Conservation (phyloP, 1,139 yeast genomes). For the Nakaseomyces glabratus region DNA sequence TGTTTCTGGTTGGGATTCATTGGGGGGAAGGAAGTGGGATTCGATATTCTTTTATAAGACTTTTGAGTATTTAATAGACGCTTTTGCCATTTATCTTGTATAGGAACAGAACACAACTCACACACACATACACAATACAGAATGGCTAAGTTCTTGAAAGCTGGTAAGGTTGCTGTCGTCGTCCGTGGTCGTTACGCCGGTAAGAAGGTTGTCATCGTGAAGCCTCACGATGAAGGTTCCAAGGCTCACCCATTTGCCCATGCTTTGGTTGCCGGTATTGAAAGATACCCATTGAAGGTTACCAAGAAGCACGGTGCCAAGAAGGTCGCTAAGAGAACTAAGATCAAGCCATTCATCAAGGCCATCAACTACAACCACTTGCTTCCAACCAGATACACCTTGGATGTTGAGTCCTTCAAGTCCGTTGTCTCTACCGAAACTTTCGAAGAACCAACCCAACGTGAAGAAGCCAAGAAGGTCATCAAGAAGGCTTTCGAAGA, state of each 20-base stretch:
- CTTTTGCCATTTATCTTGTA: too few species aligned
- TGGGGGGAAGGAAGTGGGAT: too few species aligned
- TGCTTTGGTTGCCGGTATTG: constrained; percentile 99
- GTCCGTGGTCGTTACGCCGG: constrained; percentile 99
- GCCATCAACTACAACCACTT: constrained; percentile 99
- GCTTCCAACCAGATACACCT: constrained; percentile 99
- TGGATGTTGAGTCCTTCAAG: constrained; percentile 95
- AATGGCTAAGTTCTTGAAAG: constrained; percentile 97
- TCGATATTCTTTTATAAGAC: too few species aligned
- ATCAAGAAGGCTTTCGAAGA: constrained; percentile 99
- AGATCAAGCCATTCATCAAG: constrained; percentile 99
- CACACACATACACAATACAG: constrained; percentile 22
- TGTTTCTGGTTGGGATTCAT: too few species aligned
- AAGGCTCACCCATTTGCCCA: constrained; percentile 99
- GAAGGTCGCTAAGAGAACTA: constrained; percentile 95
- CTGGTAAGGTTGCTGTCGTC: constrained; percentile 99
- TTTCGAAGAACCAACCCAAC: constrained; percentile 95
- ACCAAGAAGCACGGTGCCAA: constrained; percentile 92
- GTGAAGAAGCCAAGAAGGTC: constrained; percentile 98
- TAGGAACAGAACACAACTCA: too few species aligned
- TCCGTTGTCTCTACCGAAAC: constrained; percentile 85
- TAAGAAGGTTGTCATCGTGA: constrained; percentile 98
- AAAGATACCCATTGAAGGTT: constrained; percentile 97
- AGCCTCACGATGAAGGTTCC: constrained; percentile 98
- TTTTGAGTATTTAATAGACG: too few species aligned